Percentiles rank a stretch among this genome's conserved stretches.
Conservation (phyloP, 768 basidiomycete species). For the Pleurotus giganteus region DNA sequence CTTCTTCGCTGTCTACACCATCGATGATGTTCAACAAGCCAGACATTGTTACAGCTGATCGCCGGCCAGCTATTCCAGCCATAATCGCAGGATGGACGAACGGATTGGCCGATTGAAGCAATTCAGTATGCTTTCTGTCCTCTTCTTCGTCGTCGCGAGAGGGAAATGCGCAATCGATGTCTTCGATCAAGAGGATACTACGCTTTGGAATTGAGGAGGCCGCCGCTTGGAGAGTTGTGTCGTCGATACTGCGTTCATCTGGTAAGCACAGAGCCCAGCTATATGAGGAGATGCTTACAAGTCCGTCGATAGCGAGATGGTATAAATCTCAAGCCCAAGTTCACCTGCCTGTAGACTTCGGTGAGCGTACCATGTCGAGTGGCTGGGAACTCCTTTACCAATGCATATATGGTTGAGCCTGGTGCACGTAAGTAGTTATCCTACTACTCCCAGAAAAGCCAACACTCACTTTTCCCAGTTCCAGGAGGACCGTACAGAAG, state of each 20-base stretch:
- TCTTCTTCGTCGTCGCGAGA: constrained; percentile 39
- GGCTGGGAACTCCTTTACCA: constrained; percentile 28
- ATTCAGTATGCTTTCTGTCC: not conserved
- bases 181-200: constrained; percentile 58
- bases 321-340: constrained; percentile 80
- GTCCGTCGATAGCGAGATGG: constrained; percentile 47
- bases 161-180: constrained; percentile 60
- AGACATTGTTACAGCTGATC: constrained; percentile 46
- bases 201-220: constrained; percentile 47
- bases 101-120: not conserved
- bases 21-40: constrained; percentile 59
- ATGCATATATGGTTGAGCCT: constrained; percentile 54
- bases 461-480: constrained; percentile 52
- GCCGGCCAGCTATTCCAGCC: no score
- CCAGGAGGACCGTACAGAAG: constrained; percentile 62
- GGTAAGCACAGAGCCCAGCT: not conserved
- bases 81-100: not conserved
- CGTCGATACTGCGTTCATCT: constrained; percentile 40
- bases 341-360: constrained; percentile 43
- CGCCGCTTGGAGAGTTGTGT: constrained; percentile 43
- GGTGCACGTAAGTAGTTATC: not conserved
- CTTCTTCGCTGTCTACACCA: constrained; percentile 61
- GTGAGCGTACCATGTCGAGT: not conserved
- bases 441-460: not conserved
- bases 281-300: constrained; percentile 31